These are phyloP conservation scores for Exserohilum turcica DNA, from an alignment of 2,329 filamentous ascomycete genomes.

Conservation along the genomic window DNA sequence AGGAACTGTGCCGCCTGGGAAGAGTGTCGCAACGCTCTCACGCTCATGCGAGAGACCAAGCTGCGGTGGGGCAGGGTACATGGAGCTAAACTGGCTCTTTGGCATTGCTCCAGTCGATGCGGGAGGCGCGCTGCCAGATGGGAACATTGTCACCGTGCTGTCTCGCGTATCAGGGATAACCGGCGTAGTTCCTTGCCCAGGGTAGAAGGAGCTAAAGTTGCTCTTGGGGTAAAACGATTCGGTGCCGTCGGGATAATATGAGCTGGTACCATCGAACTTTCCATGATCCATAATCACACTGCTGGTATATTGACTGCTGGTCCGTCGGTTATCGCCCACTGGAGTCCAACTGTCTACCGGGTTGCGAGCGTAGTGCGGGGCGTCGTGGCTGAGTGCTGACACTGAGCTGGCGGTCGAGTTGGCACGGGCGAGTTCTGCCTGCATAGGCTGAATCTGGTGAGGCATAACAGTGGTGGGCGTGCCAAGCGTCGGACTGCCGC, in stretches of 20 bases:
- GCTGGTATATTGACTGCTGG: conserved; percentile 53
- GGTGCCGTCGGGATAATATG: conserved; percentile 43
- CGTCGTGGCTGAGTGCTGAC: conserved; percentile 38
- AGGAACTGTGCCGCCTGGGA: conserved; percentile 36
- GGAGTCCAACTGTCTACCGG: conserved; percentile 47
- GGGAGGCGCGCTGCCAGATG: conserved; percentile 22
- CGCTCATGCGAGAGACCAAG: conserved; percentile 47
- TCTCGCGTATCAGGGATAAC: conserved; percentile 67
- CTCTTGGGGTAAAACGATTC: conserved; percentile 52
- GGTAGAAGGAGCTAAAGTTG: conserved; percentile 60
- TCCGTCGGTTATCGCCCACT: conserved; percentile 41
- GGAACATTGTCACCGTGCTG: conserved; percentile 53
- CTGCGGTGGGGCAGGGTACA: conserved; percentile 38
- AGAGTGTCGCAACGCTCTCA: conserved; percentile 55
- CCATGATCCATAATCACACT: conserved; percentile 50
- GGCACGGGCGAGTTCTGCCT: conserved; percentile 46
- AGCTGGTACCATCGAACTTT: conserved; percentile 61
- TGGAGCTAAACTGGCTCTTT: conserved; percentile 34
- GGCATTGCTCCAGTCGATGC: conserved; percentile 23
- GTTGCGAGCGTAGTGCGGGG: conserved; percentile 38
- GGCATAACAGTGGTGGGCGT: conserved; percentile 57
- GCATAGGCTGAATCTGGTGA: conserved; percentile 41
- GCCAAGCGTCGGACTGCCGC: conserved; percentile 71
- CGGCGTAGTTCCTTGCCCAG: conserved; percentile 51
- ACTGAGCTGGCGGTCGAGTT: conserved; percentile 45